Base-by-base conservation (phyloP, 495 filamentous ascomycete genomes). In the Pyrenula aspistea region DNA sequence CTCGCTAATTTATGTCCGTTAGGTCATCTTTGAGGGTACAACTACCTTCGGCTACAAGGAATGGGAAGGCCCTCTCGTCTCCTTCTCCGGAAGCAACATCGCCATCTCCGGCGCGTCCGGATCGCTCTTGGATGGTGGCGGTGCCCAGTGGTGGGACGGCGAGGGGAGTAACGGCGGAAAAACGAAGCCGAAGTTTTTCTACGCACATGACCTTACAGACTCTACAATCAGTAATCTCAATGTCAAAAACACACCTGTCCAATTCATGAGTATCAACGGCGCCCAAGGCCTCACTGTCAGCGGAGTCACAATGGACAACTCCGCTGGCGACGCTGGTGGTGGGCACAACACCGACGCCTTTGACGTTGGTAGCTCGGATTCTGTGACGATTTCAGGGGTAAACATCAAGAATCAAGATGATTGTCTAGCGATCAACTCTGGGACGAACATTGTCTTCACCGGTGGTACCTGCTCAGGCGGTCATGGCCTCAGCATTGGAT, bases 401-500 rank as follows among this genome's bases (percentile, higher is more conserved):
- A 78, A 64, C 24, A 74, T 85, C 2, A 72, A 77, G 57, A 84
- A 78, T 64, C 83, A 84, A 68, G 81, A 84, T 56, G 82, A 84
- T 65, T 86, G 82, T 60, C 62, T 86, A 11, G 82, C 81, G 19
- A 65, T 86, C 62, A 84, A 83, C 68, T 82, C 77, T 1, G 82
- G 82, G 53, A 74, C 67, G 72, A 73, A 77, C 62, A 81, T 83
- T 60, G 66, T 69, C 11, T 80, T 83, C 66, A 75, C 72, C 12
- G 71, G 73, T n/a, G 77, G 74, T 19, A 65, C 64, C 55, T 78
- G 78, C 70, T 76, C 71, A 31, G 82, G 82, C 11, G 82, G 82
- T n/a, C 83, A 86, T 65, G 83, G 83, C n/a, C 67, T 86, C 12
- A 83, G 78, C 55, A 85, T 88, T 58, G 84, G 84, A n/a, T 83